These are phyloP conservation scores for Populus deltoides DNA, from an alignment of 345 rosid species.

Conservation along the genomic window DNA sequence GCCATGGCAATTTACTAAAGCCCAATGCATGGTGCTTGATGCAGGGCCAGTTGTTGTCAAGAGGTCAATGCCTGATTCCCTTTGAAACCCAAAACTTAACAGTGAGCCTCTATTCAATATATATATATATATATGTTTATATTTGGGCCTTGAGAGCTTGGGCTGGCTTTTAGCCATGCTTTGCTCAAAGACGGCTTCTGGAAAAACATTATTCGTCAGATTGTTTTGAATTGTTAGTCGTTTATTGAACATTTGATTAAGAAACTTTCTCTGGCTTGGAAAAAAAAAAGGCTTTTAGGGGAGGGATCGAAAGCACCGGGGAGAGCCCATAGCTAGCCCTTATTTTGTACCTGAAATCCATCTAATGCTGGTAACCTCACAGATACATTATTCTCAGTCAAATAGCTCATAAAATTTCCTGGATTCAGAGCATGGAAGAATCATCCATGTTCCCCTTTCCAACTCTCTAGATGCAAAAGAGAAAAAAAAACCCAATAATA, in stretches of 20 bases:
- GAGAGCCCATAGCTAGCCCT: slow-evolving; percentile 3
- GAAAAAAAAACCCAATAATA: not conserved
- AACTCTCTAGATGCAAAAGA: too few species aligned
- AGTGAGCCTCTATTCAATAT: not conserved
- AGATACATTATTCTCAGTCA: not conserved
- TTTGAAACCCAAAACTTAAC: not conserved
- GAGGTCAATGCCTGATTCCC: not conserved
- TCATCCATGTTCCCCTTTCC: not conserved
- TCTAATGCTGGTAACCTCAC: not conserved
- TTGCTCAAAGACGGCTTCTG: not conserved
- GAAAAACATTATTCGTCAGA: not conserved
- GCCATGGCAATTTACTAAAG: not conserved
- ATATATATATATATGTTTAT: too few species aligned
- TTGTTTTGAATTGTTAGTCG: not conserved
- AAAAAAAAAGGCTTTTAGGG: too few species aligned
- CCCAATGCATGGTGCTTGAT: not conserved
- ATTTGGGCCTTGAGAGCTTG: not conserved
- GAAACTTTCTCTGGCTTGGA: not conserved
- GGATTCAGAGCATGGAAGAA: not conserved
- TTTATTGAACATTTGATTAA: not conserved
- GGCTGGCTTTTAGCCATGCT: not conserved
- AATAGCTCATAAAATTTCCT: not conserved
- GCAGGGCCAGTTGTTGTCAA: not conserved
- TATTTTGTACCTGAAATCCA: slow-evolving; percentile 4
- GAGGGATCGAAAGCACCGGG: too few species aligned